Percentiles rank a stretch among this genome's conserved stretches.
Evolutionary conservation across 2,329 filamentous ascomycete species (phyloP).

Genomic region (Aspergillus viridinutans): DNA sequence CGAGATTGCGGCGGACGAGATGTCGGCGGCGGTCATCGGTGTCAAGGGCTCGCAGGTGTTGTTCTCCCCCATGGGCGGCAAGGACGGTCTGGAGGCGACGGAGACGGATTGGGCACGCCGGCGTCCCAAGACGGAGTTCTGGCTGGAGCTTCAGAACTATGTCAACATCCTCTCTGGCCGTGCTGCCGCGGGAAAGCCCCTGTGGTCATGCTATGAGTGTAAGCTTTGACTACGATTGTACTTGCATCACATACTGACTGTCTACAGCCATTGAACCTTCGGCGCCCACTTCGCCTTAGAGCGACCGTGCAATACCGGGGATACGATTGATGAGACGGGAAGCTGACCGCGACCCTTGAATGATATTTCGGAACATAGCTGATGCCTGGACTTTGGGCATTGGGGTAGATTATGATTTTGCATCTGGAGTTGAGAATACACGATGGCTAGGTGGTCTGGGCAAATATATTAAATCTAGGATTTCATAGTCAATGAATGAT

Average conservation of each 20-base stretch:
- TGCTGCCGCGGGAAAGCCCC: constrained; percentile 35
- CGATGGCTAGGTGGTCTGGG: not conserved
- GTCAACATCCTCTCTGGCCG: constrained; percentile 82
- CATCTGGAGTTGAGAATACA: not conserved
- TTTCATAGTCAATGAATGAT: not conserved
- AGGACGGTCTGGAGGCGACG: constrained; percentile 66
- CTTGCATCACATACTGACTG: not conserved
- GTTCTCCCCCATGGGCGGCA: constrained; percentile 69
- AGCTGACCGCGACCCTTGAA: not conserved
- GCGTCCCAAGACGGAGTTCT: constrained; percentile 78
- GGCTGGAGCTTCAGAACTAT: constrained; percentile 72
- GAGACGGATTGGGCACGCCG: constrained; percentile 93
- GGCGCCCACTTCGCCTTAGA: not conserved
- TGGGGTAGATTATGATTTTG: not conserved
- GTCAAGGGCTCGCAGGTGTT: constrained; percentile 85
- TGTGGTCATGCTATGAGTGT: constrained; percentile 30
- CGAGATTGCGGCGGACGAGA: constrained; percentile 67
- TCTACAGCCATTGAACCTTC: not conserved
- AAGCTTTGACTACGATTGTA: constrained; percentile 4
- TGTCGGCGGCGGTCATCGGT: constrained; percentile 79
- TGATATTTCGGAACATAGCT: not conserved
- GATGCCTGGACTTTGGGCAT: not conserved
- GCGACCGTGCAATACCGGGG: not conserved
- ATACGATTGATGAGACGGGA: not conserved
- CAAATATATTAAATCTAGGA: not conserved